Evolutionary conservation across 2,329 filamentous ascomycete genomes (phyloP), one percentile per base, ranked within the genome.

Genomic region (Fusarium coffeatum): DNA sequence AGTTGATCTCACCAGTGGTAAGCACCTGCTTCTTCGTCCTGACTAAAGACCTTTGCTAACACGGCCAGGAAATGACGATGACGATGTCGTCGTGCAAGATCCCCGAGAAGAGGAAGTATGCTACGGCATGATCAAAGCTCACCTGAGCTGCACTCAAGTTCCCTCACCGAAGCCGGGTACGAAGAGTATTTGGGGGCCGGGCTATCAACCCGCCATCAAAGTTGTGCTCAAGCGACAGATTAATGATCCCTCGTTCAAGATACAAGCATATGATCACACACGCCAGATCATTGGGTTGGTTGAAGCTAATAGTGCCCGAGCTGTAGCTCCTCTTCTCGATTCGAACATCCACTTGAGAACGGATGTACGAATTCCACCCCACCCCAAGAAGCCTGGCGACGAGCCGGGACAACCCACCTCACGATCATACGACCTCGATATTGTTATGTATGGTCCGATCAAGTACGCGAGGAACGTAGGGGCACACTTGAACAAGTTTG

Each of bases 361-460:
- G 18, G 89, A 90, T 56, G 90, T 90, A 55, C 89, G 90, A 65
- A 89, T 97, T 15, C 87, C 91, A 10, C 83, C 88, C 8, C 88
- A 93, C 45, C 87, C 84, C 43, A 91, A 88, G 74, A 82, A 83
- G 50, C 81, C 83, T 0, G 86, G 85, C n/a, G 93, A 98, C 72
- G 82, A 84, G 37, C 83, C 87, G 18, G 92, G 93, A 37, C 82
- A 87, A 57, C 78, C 84, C 1, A 88, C 87, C 5, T 93, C 92
- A 3, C 82, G 84, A 22, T 80, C 83, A 4, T 89, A 92, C 64
- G 83, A 83, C 15, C 83, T 95, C 27, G 89, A 92, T 23, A 83
- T 97, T 27, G 93, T 93, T 72, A 77, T 98, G 10, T 98, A 96
- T 74, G 93, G 93, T 1, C 90, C 92, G 9, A 85, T 90, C 40